phyloP scores from a whole-genome alignment of 768 basidiomycete genomes.

The Termitomyces sp. region DNA sequence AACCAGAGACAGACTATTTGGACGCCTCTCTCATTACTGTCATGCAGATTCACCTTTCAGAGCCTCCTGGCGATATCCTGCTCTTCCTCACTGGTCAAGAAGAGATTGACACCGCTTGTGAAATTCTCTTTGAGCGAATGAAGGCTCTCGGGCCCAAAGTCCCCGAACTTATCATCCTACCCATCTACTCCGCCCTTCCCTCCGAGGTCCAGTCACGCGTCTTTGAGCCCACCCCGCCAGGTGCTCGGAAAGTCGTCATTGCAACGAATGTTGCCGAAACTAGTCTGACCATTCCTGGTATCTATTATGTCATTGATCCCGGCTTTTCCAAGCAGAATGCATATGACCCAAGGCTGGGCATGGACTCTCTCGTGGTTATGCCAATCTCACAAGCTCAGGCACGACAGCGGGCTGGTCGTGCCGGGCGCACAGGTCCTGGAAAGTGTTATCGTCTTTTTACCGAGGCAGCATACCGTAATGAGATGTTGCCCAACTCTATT shows the following conservation, averaged over 20 bases:
- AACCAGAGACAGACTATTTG: conserved; percentile 95
- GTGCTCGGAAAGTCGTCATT: conserved; percentile 97
- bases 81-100: conserved; percentile 98
- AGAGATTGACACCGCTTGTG: conserved; percentile 96
- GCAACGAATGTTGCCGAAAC: conserved; percentile 99
- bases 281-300: conserved; percentile 95
- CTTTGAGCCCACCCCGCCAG: conserved; percentile 96
- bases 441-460: conserved; percentile 98
- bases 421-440: conserved; percentile 95
- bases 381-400: conserved; percentile 99
- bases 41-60: conserved; percentile 98
- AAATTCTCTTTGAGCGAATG: conserved; percentile 97
- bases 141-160: conserved; percentile 98
- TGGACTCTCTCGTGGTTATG: conserved; percentile 98
- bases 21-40: conserved; percentile 98
- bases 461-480: conserved; percentile 96
- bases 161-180: conserved; percentile 92
- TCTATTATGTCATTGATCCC: conserved; percentile 98
- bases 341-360: conserved; percentile 93
- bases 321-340: conserved; percentile 99
- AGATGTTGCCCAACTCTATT: conserved; percentile 96
- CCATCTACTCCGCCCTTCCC: conserved; percentile 96
- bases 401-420: conserved; percentile 91
- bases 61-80: conserved; percentile 93
- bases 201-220: conserved; percentile 98